Base-by-base conservation (phyloP, 1,284 basidiomycete genomes). In the Ganoderma lingzhi region DNA sequence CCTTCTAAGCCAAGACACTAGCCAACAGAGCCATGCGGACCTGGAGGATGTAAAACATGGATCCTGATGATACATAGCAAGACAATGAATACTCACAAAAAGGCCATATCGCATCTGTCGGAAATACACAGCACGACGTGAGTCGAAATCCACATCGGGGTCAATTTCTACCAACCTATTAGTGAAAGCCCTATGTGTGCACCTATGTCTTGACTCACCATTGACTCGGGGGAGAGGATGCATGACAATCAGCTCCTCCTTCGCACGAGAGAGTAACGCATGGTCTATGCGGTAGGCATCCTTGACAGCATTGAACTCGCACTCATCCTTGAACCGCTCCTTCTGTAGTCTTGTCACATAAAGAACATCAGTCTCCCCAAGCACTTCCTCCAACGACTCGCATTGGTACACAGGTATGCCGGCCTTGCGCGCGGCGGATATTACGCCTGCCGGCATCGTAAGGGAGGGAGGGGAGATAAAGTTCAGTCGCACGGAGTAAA, bases 81-180 rank as follows among this genome's bases (percentile, higher is more conserved):
- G 30, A 15, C 48, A 9, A 35, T 15, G 28, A 63, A 32, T n/a
- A 89, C 95, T 82, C 77, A 97, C 95, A 80, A 97, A 99, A 74
- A 99, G 91, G 64, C 97, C 98, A 81, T 97, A 98, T 72, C 96
- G 93, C 96, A 99, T 98, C 81, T 99, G 97, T 62, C 98, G 91
- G 92, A 99, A 98, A 84, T 98, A 99, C 41, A 96, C 97, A 0
- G 97, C 97, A 15, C 97, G 88, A 60, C 94, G 90, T 15, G 90
- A 93, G 81, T 99, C 97, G 77, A 98, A 99, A 83, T 99, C 98
- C 65, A 99, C 96, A 80, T 99, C 97, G 6, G 96, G 95, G 79
- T 98, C 96, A 76, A 99, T 97, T 92, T 99, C 96, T 92, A 77
- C 17, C n/a, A 39, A 3, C 14, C n/a, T 19, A 15, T 61, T 4